Conservation (phyloP, 2,329 filamentous ascomycete genomes). For the Plectosphaerella sp. region DNA sequence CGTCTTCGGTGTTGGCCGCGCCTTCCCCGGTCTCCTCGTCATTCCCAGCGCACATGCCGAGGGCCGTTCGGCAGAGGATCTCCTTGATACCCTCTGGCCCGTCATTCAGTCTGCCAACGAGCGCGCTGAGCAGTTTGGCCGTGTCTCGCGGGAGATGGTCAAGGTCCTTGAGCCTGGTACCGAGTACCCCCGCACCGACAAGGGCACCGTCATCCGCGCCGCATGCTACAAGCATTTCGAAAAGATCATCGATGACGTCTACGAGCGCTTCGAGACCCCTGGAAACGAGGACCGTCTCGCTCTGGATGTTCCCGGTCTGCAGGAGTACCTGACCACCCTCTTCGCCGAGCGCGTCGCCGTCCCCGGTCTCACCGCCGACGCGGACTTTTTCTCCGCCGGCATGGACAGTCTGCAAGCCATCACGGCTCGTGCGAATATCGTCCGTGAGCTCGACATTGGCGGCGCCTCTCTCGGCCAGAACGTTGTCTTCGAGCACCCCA, state of each 20-base stretch:
- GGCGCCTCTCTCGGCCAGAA: constrained; percentile 25
- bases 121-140: constrained; percentile 44
- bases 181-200: constrained; percentile 43
- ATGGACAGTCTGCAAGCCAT: constrained; percentile 42
- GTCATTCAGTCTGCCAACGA: constrained; percentile 46
- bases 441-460: constrained; percentile 30
- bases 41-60: constrained; percentile 41
- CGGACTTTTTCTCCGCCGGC: constrained; percentile 38
- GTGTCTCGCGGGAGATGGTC: constrained; percentile 49
- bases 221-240: constrained; percentile 40
- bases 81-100: constrained; percentile 43
- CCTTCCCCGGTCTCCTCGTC: constrained; percentile 48
- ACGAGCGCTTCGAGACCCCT: constrained; percentile 11
- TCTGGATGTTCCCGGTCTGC: constrained; percentile 12
- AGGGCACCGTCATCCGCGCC: constrained; percentile 42
- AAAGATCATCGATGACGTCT: constrained; percentile 32
- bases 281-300: constrained; percentile 5
- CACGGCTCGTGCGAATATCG: constrained; percentile 35
- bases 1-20: constrained; percentile 50
- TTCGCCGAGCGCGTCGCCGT: constrained; percentile 11
- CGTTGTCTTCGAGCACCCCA: constrained; percentile 36
- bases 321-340: constrained; percentile 20
- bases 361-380: constrained; percentile 19
- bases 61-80: constrained; percentile 34
- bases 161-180: constrained; percentile 38